A percentile compares a stretch with the other conserved stretches of the same genome.
Evolutionary conservation across 305 asterid genomes (phyloP).

Genomic region (Solanum hybrid): DNA sequence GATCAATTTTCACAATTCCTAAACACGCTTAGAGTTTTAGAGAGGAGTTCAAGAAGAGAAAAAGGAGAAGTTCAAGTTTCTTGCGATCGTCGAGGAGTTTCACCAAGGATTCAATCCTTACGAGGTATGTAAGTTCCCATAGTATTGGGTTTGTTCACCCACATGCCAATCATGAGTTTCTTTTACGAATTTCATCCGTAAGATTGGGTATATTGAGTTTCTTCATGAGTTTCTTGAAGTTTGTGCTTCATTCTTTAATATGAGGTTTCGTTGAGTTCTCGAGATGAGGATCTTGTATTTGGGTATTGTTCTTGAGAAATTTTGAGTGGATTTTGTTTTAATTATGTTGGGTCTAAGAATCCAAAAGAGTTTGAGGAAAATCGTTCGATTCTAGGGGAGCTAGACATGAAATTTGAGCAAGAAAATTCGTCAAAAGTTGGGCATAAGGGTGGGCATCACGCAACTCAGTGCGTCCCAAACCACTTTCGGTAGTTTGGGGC

Average conservation of each 20-base stretch:
- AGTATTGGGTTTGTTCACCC: not conserved
- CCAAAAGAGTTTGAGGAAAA: not conserved
- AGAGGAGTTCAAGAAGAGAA: not conserved
- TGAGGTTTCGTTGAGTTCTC: not conserved
- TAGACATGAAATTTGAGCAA: not conserved
- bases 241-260: not conserved
- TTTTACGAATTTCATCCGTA: not conserved
- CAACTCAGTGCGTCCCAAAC: not conserved
- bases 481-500: not conserved
- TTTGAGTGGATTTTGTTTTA: no score
- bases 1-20: not conserved
- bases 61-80: not conserved
- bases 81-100: not conserved
- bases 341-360: not conserved
- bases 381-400: not conserved
- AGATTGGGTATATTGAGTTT: not conserved
- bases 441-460: not conserved
- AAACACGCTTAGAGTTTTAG: not conserved
- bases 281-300: not conserved
- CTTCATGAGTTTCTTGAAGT: not conserved
- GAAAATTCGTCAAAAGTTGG: not conserved
- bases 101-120: not conserved
- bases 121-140: not conserved
- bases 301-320: not conserved
- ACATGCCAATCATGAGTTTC: not conserved